Evolutionary conservation across 441 rosid species (phyloP), one percentile per base, ranked within the genome.

Genomic region (Erodium moschatum): DNA sequence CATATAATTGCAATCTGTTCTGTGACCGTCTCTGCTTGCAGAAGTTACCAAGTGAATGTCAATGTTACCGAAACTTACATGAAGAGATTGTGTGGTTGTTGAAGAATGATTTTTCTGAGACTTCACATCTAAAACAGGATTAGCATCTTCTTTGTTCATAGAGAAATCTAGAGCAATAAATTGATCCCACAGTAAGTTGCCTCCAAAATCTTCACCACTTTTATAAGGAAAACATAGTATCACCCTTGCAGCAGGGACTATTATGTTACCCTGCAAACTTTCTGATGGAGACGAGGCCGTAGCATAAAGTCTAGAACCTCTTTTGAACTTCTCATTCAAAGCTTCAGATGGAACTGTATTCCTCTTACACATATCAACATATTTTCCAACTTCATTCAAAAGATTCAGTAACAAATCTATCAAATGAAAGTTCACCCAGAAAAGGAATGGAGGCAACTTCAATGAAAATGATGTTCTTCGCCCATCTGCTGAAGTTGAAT

Each of bases 171-270:
- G 62, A 52, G 90, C 88, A 74, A 96, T 78, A 73, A 96, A 90
- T 69, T 85, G 85, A 73, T 83, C 84, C 86, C 90, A 83, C 62
- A 82, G 76, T 72, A 73, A 80, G 75, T 69, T 75, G 75, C 76
- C 72, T 29, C 75, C 74, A 62, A 40, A 50, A 75, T 64, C 89
- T 73, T 82, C 76, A 64, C 70, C 78, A 67, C 75, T 78, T 72
- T 80, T 80, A 70, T 78, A 80, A 73, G 98, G 96, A 77, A 87
- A 89, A 77, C 96, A 92, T 42, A 96, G 60, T 66, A 96, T 80
- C 27, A 84, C 72, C 81, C 97, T 89, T 61, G 96, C 97, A 79
- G 79, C 76, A 64, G 81, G 83, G 74, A 92, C 68, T 64, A 80
- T 84, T 79, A 96, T 80, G 72, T 72, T 79, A 69, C 92, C 90